Conservation (phyloP, 768 basidiomycete species). For the Trametes meyenii region DNA sequence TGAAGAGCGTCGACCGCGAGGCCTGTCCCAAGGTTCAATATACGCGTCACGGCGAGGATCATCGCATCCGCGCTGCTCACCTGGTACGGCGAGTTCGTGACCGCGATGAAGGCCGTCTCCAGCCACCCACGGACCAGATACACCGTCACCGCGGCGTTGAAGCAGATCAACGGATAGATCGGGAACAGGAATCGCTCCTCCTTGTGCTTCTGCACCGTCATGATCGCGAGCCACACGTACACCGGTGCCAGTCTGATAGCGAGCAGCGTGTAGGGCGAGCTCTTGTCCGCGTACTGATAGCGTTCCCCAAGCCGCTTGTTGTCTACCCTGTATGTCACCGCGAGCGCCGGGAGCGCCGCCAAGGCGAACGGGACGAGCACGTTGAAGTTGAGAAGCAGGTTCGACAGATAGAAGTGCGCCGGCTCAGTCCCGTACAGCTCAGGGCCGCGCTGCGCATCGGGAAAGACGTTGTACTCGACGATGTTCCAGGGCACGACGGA, state of each 20-base stretch:
- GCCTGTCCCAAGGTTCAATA: slow-evolving; percentile 54
- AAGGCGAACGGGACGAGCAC: slow-evolving; percentile 80
- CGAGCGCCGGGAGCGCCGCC: slow-evolving; percentile 75
- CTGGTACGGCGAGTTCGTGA: slow-evolving; percentile 84
- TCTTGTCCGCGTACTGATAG: slow-evolving; percentile 56
- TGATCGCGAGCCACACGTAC: slow-evolving; percentile 87
- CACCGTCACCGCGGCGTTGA: slow-evolving; percentile 90
- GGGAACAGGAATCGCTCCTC: slow-evolving; percentile 99
- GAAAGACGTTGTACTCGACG: slow-evolving; percentile 90
- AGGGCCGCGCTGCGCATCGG: slow-evolving; percentile 78
- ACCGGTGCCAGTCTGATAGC: slow-evolving; percentile 81
- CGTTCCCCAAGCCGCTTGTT: slow-evolving; percentile 69
- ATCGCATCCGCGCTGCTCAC: slow-evolving; percentile 54
- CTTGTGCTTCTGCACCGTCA: slow-evolving; percentile 88
- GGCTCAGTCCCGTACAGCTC: slow-evolving; percentile 92
- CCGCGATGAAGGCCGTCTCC: slow-evolving; percentile 70
- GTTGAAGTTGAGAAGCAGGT: slow-evolving; percentile 95
- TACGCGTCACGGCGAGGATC: not conserved
- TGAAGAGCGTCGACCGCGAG: slow-evolving; percentile 74
- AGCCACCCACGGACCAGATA: slow-evolving; percentile 88
- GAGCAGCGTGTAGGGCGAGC: slow-evolving; percentile 79
- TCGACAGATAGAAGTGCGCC: slow-evolving; percentile 82
- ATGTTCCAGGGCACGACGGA: slow-evolving; percentile 92
- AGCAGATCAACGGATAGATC: slow-evolving; percentile 86
- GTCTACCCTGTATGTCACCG: slow-evolving; percentile 74